Conservation (phyloP, 176 grass and related monocot genomes). For the Phoenix dactylifera region DNA sequence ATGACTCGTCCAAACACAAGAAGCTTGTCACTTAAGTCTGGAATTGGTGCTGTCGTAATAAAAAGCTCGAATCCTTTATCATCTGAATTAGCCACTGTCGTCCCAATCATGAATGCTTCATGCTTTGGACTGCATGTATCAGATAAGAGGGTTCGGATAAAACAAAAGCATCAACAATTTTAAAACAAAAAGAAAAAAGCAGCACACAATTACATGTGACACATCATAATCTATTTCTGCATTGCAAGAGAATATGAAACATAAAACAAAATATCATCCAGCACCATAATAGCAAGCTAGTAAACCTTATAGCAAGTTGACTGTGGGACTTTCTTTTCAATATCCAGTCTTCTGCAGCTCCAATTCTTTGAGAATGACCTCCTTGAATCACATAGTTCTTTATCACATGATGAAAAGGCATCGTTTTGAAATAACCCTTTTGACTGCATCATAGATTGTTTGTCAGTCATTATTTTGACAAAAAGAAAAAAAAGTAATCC, state of each 20-base stretch:
- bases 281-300: slow-evolving; percentile 6
- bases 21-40: slow-evolving; percentile 83
- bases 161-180: not conserved
- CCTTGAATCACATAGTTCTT: slow-evolving; percentile 95
- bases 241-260: no score
- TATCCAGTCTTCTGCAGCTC: slow-evolving; percentile 76
- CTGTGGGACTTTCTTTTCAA: slow-evolving; percentile 66
- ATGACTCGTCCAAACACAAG: slow-evolving; percentile 82
- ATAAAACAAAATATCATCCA: no score
- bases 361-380: slow-evolving; percentile 60
- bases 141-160: no score
- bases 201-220: no score
- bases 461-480: not conserved
- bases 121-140: slow-evolving; percentile 67
- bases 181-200: not conserved
- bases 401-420: slow-evolving; percentile 86
- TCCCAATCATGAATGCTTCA: slow-evolving; percentile 90
- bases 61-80: slow-evolving; percentile 90
- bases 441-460: slow-evolving; percentile 40
- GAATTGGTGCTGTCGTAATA: slow-evolving; percentile 90
- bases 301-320: slow-evolving; percentile 70
- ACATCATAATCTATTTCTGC: no score
- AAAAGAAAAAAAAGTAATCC: not conserved
- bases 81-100: slow-evolving; percentile 44
- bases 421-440: slow-evolving; percentile 76